These are phyloP conservation scores for Dioscorea dumetorum DNA, from an alignment of 106 monocot genomes.

Conservation along the genomic window DNA sequence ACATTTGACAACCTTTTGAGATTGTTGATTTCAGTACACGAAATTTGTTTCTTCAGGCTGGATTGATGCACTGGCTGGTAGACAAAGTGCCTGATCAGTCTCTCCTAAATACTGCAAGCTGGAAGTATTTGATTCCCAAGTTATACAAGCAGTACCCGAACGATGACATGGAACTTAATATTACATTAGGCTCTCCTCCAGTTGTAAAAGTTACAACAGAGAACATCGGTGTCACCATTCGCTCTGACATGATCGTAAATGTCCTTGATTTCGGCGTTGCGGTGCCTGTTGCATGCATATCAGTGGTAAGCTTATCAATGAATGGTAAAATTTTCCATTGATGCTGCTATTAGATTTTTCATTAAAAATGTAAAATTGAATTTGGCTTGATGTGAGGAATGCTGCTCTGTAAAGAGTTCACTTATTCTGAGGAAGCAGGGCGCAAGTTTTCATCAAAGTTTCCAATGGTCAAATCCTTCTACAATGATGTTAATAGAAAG, in stretches of 20 bases:
- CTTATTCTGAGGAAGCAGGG: too few species aligned
- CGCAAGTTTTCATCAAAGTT: too few species aligned
- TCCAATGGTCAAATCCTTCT: too few species aligned
- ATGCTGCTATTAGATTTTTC: too few species aligned
- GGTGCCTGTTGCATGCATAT: conserved; percentile 88
- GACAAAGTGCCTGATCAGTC: conserved; percentile 83
- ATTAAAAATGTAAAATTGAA: too few species aligned
- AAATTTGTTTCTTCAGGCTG: conserved; percentile 45
- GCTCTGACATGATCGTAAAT: conserved; percentile 62
- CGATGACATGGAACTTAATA: conserved; percentile 77
- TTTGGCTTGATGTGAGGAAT: too few species aligned
- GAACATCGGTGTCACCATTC: conserved; percentile 47
- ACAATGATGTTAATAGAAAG: too few species aligned
- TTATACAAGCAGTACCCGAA: conserved; percentile 87
- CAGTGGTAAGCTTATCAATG: conserved; percentile 43
- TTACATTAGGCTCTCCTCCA: conserved; percentile 69
- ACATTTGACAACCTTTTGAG: not conserved
- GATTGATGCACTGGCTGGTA: conserved; percentile 76
- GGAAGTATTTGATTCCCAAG: conserved; percentile 74
- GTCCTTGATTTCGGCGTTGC: conserved; percentile 43
- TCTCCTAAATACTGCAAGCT: conserved; percentile 74
- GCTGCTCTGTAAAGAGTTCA: too few species aligned
- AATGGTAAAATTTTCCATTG: too few species aligned
- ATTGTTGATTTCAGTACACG: not conserved
- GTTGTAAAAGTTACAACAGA: conserved; percentile 31